Evolutionary conservation across 2,329 filamentous ascomycete species (phyloP).

Genomic region (Apiospora pterosperma): DNA sequence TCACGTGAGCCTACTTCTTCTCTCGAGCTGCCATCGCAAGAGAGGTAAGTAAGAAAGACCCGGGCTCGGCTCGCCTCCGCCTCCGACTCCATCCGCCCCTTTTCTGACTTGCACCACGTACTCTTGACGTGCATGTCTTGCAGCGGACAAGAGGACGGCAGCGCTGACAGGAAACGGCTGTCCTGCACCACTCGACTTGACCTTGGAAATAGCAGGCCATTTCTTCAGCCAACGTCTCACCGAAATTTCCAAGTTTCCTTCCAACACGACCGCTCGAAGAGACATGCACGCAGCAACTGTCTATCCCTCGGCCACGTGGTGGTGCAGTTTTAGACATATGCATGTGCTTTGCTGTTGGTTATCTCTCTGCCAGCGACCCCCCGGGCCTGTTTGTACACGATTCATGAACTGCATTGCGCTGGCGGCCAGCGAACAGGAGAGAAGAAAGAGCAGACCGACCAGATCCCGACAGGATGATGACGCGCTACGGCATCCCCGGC

Average conservation of each 20-base stretch:
- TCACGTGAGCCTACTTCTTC: not conserved
- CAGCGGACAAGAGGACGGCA: not conserved
- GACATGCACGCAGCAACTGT: not conserved
- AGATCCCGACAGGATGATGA: not conserved
- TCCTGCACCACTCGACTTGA: not conserved
- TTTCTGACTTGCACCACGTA: not conserved
- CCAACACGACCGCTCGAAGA: not conserved
- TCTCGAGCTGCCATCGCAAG: not conserved
- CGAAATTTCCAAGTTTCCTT: not conserved
- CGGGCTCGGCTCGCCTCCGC: not conserved
- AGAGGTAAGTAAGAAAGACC: no score
- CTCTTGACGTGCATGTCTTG: not conserved
- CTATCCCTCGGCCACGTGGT: not conserved
- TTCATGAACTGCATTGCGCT: not conserved
- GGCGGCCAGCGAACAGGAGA: not conserved
- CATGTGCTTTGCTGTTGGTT: not conserved
- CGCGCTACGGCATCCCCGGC: not conserved
- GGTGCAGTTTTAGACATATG: not conserved
- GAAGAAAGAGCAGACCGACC: not conserved
- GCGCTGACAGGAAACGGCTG: not conserved
- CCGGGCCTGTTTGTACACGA: not conserved
- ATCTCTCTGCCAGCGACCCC: no score
- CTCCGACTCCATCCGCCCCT: not conserved
- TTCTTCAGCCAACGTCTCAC: not conserved
- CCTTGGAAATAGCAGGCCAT: not conserved